phyloP scores from a whole-genome alignment of 169 alveolate genomes.

The Cryptosporidium tyzzeri region DNA sequence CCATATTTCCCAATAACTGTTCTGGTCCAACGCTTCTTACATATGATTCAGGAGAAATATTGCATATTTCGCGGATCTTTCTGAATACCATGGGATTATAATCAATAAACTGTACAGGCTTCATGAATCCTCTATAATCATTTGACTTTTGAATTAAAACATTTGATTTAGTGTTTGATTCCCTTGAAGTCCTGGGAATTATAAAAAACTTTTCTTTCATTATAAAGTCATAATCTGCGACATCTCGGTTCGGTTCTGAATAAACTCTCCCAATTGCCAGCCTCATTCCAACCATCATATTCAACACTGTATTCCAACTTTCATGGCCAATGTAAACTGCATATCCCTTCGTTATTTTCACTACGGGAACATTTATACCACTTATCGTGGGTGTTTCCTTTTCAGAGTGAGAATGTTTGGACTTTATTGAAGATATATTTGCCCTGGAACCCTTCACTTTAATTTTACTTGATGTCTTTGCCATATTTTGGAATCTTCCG shows the following conservation, averaged over 20 bases:
- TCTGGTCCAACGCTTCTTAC: conserved; percentile 96
- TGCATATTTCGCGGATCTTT: conserved; percentile 90
- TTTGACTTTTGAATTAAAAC: conserved; percentile 6
- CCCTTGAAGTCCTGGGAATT: conserved; percentile 41
- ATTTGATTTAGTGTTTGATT: background rate
- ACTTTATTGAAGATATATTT: conserved; percentile 8
- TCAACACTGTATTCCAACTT: conserved; percentile 90
- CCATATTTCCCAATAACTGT: conserved; percentile 93
- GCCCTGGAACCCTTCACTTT: background rate
- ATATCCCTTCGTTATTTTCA: conserved; percentile 70
- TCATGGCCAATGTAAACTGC: conserved; percentile 92
- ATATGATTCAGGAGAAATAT: conserved; percentile 91
- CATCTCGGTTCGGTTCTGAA: conserved; percentile 69
- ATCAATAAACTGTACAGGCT: conserved; percentile 89
- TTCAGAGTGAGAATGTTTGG: conserved; percentile 52
- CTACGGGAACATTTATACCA: conserved; percentile 15
- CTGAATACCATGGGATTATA: conserved; percentile 96
- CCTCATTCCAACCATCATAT: conserved; percentile 92
- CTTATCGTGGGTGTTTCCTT: conserved; percentile 22
- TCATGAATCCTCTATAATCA: background rate
- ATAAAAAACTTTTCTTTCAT: conserved; percentile 70
- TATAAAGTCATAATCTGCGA: conserved; percentile 71
- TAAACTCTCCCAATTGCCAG: conserved; percentile 82
- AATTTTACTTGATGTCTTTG: conserved; percentile 40
- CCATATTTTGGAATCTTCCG: conserved; percentile 60